Conservation (phyloP, 192 early-diverging fungal species). For the Rhizophagus clarus region DNA sequence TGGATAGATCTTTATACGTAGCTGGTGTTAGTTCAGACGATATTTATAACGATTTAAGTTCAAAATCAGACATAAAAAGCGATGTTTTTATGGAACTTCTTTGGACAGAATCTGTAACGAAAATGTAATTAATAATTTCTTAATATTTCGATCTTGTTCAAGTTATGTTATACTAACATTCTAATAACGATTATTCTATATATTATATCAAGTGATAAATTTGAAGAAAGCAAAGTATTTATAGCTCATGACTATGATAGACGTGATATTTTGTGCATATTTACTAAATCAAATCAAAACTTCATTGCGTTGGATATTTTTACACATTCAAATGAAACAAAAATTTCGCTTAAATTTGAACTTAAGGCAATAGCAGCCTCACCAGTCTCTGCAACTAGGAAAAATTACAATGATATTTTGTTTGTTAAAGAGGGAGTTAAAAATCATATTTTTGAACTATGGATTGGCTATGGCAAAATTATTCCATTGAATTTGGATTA, state of each 20-base stretch:
- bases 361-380: conserved; percentile 43
- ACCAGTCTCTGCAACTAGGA: conserved; percentile 42
- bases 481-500: conserved; percentile 1
- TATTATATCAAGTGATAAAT: conserved; percentile 1
- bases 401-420: conserved; percentile 42
- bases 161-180: not conserved
- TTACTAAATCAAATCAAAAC: conserved; percentile 30
- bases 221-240: conserved; percentile 35
- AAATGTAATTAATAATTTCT: conserved; percentile 7
- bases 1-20: not conserved
- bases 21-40: conserved; percentile 12
- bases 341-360: conserved; percentile 35
- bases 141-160: not conserved
- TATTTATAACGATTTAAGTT: conserved; percentile 33
- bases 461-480: conserved; percentile 18
- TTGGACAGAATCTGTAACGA: not conserved
- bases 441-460: conserved; percentile 12
- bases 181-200: not conserved
- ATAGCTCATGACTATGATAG: conserved; percentile 40
- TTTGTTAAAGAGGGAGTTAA: conserved; percentile 31
- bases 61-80: conserved; percentile 16
- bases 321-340: not conserved
- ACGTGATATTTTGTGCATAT: conserved; percentile 35
- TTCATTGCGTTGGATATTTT: conserved; percentile 7
- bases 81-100: conserved; percentile 31